Conservation (phyloP, 352 stramenopile genomes). For the Globisporangium nodosum region DNA sequence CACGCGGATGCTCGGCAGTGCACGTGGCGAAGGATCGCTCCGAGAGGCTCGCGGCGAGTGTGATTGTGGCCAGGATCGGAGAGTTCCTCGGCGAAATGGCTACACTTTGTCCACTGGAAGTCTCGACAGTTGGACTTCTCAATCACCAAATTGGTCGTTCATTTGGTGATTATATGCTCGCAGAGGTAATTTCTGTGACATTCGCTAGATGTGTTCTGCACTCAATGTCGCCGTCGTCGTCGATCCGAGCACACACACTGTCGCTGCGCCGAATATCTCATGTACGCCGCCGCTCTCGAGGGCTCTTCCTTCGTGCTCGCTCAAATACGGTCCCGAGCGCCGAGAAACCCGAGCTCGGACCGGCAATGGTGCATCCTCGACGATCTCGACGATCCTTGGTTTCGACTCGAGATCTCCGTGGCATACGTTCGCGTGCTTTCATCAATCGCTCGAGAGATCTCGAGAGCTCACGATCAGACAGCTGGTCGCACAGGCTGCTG, state of each 20-base stretch:
- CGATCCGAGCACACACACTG: neutral
- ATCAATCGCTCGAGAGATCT: neutral
- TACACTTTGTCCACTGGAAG: neutral
- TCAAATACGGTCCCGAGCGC: too few species aligned
- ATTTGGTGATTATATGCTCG: too few species aligned
- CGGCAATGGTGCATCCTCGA: too few species aligned
- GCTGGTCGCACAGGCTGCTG: neutral
- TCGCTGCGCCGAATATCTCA: neutral
- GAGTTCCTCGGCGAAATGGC: neutral
- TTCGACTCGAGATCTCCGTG: neutral
- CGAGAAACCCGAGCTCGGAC: neutral
- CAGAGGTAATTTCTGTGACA: neutral
- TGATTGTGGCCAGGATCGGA: neutral
- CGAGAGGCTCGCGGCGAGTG: neutral
- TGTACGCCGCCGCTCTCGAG: neutral
- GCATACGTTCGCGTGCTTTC: neutral
- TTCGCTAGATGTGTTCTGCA: neutral
- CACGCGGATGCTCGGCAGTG: neutral
- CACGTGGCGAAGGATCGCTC: neutral
- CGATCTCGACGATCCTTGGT: neutral
- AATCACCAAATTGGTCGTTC: too few species aligned
- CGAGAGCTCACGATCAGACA: neutral
- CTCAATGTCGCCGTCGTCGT: neutral
- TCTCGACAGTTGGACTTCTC: neutral
- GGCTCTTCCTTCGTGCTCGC: neutral